A percentile compares a stretch with the other conserved stretches of the same genome.
phyloP scores from a whole-genome alignment of 1,284 basidiomycete species.

The Apiotrichum veenhuisii region DNA sequence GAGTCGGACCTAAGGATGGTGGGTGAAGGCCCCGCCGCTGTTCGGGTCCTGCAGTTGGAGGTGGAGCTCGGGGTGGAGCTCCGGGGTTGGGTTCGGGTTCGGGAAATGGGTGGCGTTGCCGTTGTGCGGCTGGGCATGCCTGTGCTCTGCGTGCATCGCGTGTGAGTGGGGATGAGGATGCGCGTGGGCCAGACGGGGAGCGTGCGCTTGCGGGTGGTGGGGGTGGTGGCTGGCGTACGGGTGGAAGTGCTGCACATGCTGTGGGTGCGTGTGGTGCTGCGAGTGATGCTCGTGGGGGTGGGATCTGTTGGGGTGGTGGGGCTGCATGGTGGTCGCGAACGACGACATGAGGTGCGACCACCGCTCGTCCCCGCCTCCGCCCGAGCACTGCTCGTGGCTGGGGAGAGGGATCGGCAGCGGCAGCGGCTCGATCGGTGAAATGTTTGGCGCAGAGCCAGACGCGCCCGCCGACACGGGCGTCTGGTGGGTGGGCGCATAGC shows the following conservation, averaged over 20 bases:
- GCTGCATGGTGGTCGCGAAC: neutral
- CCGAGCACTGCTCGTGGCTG: neutral
- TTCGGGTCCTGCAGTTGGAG: conserved; percentile 2
- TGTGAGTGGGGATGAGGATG: neutral
- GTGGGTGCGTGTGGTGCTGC: neutral
- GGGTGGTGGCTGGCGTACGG: no score
- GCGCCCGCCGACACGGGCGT: neutral
- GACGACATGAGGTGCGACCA: neutral
- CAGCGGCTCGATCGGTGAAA: neutral
- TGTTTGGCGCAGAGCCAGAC: neutral
- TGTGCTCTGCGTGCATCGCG: neutral
- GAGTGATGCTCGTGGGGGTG: neutral
- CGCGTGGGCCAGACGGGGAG: neutral
- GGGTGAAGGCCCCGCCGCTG: neutral
- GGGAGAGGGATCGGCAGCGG: neutral
- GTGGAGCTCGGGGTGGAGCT: neutral
- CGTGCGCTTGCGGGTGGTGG: no score
- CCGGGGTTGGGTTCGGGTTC: neutral
- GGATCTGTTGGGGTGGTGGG: neutral
- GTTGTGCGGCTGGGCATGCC: neutral
- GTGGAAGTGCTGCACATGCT: no score
- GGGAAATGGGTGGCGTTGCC: no score
- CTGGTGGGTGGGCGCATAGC: neutral
- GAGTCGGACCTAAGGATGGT: conserved; percentile 3
- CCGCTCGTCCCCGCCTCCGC: neutral